Evolutionary conservation across 2,329 filamentous ascomycete species (phyloP).

Genomic region (Penicillium vulpinum): DNA sequence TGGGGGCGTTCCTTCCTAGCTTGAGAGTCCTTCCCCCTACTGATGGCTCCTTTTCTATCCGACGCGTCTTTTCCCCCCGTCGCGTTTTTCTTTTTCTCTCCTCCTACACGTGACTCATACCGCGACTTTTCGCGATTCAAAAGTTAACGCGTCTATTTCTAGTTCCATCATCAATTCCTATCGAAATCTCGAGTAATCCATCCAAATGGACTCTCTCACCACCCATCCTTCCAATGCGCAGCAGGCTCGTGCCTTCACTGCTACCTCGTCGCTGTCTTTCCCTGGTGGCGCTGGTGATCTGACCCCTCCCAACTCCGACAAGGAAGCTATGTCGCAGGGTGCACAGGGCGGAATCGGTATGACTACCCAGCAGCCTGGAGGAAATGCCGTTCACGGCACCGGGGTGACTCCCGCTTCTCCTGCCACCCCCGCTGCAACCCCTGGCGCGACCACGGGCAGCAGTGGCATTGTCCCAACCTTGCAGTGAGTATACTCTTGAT

Average conservation of each 20-base stretch:
- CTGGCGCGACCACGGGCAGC: slow-evolving; percentile 75
- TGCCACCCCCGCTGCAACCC: slow-evolving; percentile 68
- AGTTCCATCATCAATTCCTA: neutral
- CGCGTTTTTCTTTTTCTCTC: neutral
- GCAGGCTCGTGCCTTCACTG: slow-evolving; percentile 95
- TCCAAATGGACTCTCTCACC: slow-evolving; percentile 80
- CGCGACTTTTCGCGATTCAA: neutral
- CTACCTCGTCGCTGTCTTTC: slow-evolving; percentile 87
- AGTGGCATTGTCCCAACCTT: slow-evolving; percentile 90
- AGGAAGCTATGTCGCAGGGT: slow-evolving; percentile 54
- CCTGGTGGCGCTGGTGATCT: slow-evolving; percentile 80
- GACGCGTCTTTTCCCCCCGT: too few relatives aligned
- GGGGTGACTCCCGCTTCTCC: slow-evolving; percentile 88
- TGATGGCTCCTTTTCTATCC: neutral
- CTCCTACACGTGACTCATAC: too few relatives aligned
- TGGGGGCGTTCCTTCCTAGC: neutral
- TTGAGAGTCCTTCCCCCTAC: too few relatives aligned
- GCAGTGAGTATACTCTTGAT: slow-evolving; percentile 78
- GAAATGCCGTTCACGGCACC: slow-evolving; percentile 64
- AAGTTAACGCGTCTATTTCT: neutral
- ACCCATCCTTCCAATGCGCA: slow-evolving; percentile 88
- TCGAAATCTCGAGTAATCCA: slow-evolving; percentile 36
- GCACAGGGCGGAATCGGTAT: slow-evolving; percentile 50
- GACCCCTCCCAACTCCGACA: slow-evolving; percentile 74
- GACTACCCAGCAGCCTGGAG: slow-evolving; percentile 57